Evolutionary conservation across 306 rosid species (phyloP).

Genomic region (Lathyrus sativus): DNA sequence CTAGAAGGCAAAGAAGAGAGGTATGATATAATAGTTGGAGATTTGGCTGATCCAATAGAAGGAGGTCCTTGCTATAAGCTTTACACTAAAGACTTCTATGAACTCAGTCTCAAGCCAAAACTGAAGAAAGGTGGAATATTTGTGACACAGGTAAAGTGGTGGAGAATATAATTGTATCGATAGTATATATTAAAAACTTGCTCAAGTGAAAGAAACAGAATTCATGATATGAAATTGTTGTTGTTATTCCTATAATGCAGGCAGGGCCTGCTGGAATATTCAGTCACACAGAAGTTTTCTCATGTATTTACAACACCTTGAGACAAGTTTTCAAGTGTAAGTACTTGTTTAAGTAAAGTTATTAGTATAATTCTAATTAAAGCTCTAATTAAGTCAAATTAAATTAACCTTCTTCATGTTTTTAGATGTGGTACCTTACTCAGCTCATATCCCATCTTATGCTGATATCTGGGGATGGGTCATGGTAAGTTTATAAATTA

Average conservation of each 20-base stretch:
- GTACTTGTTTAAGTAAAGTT: constrained; percentile 16
- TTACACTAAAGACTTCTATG: constrained; percentile 92
- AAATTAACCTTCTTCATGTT: constrained; percentile 16
- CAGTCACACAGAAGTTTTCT: constrained; percentile 90
- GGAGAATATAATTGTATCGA: background rate
- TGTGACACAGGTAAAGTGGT: constrained; percentile 74
- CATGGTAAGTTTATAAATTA: constrained; percentile 62
- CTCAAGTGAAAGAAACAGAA: background rate
- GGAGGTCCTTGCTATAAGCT: constrained; percentile 98
- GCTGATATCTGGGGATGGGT: constrained; percentile 99
- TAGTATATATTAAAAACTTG: background rate
- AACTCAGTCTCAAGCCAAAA: constrained; percentile 72
- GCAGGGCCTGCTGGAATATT: constrained; percentile 99
- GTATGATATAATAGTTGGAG: constrained; percentile 88
- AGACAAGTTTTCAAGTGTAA: constrained; percentile 91
- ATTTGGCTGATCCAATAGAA: constrained; percentile 94
- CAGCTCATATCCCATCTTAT: constrained; percentile 93
- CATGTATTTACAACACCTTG: constrained; percentile 90
- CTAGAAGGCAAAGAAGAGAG: constrained; percentile 60
- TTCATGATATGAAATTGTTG: constrained; percentile 6
- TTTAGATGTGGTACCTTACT: constrained; percentile 95
- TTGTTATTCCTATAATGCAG: constrained; percentile 42
- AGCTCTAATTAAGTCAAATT: constrained; percentile 13
- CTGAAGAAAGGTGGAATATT: constrained; percentile 84
- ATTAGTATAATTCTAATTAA: background rate